A percentile compares a stretch with the other conserved stretches of the same genome.
Conservation (phyloP, 2,329 filamentous ascomycete genomes). For the Trichoderma sp. region DNA sequence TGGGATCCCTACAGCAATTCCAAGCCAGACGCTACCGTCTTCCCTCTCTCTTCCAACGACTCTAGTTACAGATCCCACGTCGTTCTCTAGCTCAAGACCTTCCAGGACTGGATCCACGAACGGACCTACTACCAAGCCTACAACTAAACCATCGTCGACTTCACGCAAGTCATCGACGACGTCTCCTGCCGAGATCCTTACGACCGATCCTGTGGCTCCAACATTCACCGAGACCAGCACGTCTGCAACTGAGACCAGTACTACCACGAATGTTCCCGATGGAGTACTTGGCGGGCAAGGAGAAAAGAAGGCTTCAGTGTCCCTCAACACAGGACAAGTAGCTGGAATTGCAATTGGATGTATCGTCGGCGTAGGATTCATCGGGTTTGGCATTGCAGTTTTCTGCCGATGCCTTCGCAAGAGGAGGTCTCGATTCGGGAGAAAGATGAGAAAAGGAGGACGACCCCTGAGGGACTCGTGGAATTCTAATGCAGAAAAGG, state of each 20-base stretch:
- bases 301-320: neutral
- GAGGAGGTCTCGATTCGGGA: slow-evolving; percentile 33
- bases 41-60: slow-evolving; percentile 28
- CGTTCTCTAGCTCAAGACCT: slow-evolving; percentile 20
- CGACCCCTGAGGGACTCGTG: slow-evolving; percentile 33
- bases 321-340: slow-evolving; percentile 45
- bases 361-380: slow-evolving; percentile 42
- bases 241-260: neutral
- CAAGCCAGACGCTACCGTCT: neutral
- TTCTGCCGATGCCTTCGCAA: slow-evolving; percentile 42
- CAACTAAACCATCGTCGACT: neutral
- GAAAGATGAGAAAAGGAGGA: slow-evolving; percentile 5
- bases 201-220: neutral
- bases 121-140: neutral
- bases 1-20: neutral
- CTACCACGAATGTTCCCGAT: slow-evolving; percentile 13
- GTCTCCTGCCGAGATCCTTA: neutral
- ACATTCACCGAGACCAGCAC: slow-evolving; percentile 9
- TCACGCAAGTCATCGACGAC: neutral
- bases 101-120: neutral
- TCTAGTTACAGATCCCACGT: slow-evolving; percentile 28
- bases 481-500: slow-evolving; percentile 33
- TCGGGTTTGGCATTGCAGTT: slow-evolving; percentile 49
- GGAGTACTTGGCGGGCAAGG: neutral
- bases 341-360: slow-evolving; percentile 58